These are phyloP conservation scores for Fraxinus anomala DNA, from an alignment of 257 asterid species.

Conservation along the genomic window DNA sequence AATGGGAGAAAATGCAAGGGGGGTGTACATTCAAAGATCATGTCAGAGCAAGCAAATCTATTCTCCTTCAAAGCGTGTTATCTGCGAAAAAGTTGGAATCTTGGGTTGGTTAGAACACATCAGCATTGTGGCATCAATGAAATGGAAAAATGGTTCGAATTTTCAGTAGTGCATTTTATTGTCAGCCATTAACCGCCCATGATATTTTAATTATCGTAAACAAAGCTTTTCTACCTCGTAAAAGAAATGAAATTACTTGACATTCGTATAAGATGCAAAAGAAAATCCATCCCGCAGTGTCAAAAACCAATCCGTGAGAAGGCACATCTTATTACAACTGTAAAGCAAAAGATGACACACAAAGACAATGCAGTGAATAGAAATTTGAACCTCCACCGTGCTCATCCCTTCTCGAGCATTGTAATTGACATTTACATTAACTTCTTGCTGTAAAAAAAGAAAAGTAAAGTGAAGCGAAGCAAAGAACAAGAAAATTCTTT, in stretches of 20 bases:
- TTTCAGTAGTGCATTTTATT: constrained; percentile 12
- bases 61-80: neutral
- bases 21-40: neutral
- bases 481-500: constrained; percentile 9
- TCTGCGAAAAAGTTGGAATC: neutral
- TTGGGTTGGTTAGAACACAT: neutral
- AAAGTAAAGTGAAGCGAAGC: constrained; percentile 10
- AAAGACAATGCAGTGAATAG: constrained; percentile 2
- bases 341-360: constrained; percentile 4
- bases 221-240: neutral
- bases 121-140: constrained; percentile 7
- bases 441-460: constrained; percentile 67
- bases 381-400: constrained; percentile 63
- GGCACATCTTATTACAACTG: neutral
- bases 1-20: neutral
- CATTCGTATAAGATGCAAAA: neutral
- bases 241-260: constrained; percentile 14
- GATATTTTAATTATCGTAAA: constrained; percentile 13
- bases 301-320: neutral
- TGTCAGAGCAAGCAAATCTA: neutral
- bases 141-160: neutral
- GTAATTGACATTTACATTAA: constrained; percentile 63
- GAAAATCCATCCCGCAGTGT: constrained; percentile 4
- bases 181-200: neutral
- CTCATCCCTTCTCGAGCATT: constrained; percentile 86